Conservation (phyloP, 1,284 basidiomycete species). For the Tilletia setariae region DNA sequence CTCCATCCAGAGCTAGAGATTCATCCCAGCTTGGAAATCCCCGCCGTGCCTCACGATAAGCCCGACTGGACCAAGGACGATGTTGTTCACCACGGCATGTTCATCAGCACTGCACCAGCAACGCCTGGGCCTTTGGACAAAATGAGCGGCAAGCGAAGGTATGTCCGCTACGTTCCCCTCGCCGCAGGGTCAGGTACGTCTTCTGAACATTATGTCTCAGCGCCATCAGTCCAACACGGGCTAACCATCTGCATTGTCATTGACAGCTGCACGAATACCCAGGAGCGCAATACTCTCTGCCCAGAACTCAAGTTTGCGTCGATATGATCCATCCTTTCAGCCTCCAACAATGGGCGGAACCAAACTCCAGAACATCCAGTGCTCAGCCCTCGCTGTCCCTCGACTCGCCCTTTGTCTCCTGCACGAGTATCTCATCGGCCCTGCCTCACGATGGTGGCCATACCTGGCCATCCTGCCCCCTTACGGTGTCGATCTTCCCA, state of each 20-base stretch:
- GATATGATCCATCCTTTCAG: conserved; percentile 15
- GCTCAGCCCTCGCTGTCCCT: conserved; percentile 4
- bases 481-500: conserved; percentile 26
- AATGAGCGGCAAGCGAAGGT: not conserved
- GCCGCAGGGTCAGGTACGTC: not conserved
- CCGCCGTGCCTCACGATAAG: not conserved
- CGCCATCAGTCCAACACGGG: not conserved
- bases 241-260: not conserved
- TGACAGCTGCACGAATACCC: conserved; percentile 25
- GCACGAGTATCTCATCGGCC: conserved; percentile 33
- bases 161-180: not conserved
- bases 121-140: too few relatives aligned
- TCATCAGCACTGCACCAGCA: not conserved
- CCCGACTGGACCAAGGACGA: not conserved
- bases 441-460: conserved; percentile 26
- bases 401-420: conserved; percentile 40
- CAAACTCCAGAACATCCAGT: not conserved
- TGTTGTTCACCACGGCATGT: not conserved
- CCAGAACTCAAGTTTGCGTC: conserved; percentile 26
- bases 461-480: conserved; percentile 34
- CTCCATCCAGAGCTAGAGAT: not conserved
- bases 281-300: conserved; percentile 32
- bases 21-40: not conserved
- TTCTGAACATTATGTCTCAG: not conserved
- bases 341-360: not conserved